These are phyloP conservation scores for Fusarium multiceps DNA, from an alignment of 2,329 filamentous ascomycete species.

Conservation along the genomic window DNA sequence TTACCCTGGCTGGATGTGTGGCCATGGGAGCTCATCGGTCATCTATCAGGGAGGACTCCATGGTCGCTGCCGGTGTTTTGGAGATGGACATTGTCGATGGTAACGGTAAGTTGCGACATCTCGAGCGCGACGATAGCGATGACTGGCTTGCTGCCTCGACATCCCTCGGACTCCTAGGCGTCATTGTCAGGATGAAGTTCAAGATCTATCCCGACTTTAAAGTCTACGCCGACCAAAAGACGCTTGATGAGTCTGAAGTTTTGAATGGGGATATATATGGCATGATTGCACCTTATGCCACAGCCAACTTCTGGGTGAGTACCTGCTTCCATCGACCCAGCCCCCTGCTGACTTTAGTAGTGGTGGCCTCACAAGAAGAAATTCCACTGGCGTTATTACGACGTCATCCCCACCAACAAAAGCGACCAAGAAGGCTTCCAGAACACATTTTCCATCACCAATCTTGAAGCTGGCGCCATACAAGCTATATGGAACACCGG, in stretches of 20 bases:
- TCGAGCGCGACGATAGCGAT: background rate
- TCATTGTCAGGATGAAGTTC: conserved; percentile 12
- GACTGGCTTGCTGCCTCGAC: conserved; percentile 8
- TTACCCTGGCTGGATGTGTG: background rate
- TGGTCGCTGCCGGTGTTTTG: conserved; percentile 6
- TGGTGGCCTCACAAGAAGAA: conserved; percentile 22
- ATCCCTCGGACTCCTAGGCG: background rate
- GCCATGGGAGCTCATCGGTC: background rate
- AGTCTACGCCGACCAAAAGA: conserved; percentile 13
- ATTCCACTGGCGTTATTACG: conserved; percentile 9
- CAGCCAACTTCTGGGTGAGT: background rate
- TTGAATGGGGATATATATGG: background rate
- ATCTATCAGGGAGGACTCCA: background rate
- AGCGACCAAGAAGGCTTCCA: conserved; percentile 11
- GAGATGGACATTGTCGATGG: conserved; percentile 1
- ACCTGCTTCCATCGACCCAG: too few relatives aligned
- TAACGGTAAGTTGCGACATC: background rate
- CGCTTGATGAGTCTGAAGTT: background rate
- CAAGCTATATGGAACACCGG: conserved; percentile 3
- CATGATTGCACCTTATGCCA: background rate
- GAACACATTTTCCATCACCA: conserved; percentile 1
- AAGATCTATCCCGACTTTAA: conserved; percentile 17
- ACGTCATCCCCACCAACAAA: background rate
- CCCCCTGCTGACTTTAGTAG: background rate
- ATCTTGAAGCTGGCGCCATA: conserved; percentile 1